These are phyloP conservation scores for Brassica incana DNA, from an alignment of 345 rosid genomes.

Conservation along the genomic window DNA sequence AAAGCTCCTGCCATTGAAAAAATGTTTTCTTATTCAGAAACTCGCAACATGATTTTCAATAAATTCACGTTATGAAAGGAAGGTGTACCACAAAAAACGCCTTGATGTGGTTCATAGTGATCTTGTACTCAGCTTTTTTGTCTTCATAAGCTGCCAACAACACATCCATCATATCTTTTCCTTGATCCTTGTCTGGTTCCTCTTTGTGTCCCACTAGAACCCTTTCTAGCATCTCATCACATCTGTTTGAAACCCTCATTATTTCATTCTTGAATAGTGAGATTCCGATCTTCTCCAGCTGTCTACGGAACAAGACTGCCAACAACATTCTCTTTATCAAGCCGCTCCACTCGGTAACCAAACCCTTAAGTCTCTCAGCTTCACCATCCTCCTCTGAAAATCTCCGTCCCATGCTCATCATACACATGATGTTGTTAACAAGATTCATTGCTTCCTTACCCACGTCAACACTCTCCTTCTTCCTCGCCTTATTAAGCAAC, in stretches of 20 bases:
- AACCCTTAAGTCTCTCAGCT: not conserved
- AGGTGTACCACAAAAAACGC: constrained; percentile 57
- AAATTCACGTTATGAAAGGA: not conserved
- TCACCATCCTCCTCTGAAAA: constrained; percentile 21
- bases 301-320: constrained; percentile 1
- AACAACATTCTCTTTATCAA: constrained; percentile 8
- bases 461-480: constrained; percentile 12
- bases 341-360: not conserved
- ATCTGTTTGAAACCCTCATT: constrained; percentile 45
- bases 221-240: constrained; percentile 55
- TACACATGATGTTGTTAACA: constrained; percentile 1
- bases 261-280: constrained; percentile 54
- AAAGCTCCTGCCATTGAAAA: constrained; percentile 17
- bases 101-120: constrained; percentile 62
- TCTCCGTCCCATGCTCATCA: constrained; percentile 22
- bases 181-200: constrained; percentile 18
- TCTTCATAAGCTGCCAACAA: constrained; percentile 57
- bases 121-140: constrained; percentile 50
- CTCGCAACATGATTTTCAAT: not conserved
- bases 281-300: not conserved
- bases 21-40: not conserved
- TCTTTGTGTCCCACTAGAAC: constrained; percentile 54
- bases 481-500: constrained; percentile 9
- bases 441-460: not conserved
- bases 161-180: constrained; percentile 48